phyloP scores from a whole-genome alignment of 345 rosid species.

The Aquilaria yunnanensis region DNA sequence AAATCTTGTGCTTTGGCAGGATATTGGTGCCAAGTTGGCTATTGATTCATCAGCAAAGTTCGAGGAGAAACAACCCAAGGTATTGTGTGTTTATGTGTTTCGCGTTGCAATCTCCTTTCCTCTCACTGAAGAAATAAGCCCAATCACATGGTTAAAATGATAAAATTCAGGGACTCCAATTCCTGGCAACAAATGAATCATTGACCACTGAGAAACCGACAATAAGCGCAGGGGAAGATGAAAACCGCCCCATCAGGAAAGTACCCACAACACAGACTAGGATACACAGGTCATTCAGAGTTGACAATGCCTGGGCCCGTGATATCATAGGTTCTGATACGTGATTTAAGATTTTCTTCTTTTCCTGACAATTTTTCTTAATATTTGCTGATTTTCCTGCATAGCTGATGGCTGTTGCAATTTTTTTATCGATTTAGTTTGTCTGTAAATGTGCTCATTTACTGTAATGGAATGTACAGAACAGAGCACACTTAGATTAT shows the following conservation, averaged over 20 bases:
- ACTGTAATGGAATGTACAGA: not conserved
- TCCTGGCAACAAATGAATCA: slow-evolving; percentile 39
- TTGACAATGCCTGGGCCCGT: slow-evolving; percentile 56
- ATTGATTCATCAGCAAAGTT: slow-evolving; percentile 35
- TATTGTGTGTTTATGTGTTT: slow-evolving; percentile 4
- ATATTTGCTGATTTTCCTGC: not conserved
- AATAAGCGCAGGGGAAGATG: slow-evolving; percentile 17
- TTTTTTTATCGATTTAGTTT: not conserved
- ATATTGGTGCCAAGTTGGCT: slow-evolving; percentile 39
- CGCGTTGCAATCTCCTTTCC: not conserved
- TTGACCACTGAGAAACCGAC: slow-evolving; percentile 21
- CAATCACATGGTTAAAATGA: slow-evolving; percentile 3
- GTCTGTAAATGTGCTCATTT: not conserved
- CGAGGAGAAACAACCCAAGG: slow-evolving; percentile 49
- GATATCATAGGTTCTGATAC: slow-evolving; percentile 20
- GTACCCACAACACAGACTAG: slow-evolving; percentile 25
- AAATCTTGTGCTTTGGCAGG: slow-evolving; percentile 32
- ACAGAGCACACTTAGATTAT: not conserved
- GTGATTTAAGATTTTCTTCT: not conserved
- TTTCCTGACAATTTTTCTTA: not conserved
- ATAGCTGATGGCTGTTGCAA: not conserved
- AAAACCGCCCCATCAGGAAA: slow-evolving; percentile 21
- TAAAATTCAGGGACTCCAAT: slow-evolving; percentile 69
- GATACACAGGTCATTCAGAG: slow-evolving; percentile 63
- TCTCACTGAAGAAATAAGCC: not conserved